Evolutionary conservation across 805 yeast genomes (phyloP), one percentile per base, ranked within the genome.

Genomic region (Yamadazyma sp.): DNA sequence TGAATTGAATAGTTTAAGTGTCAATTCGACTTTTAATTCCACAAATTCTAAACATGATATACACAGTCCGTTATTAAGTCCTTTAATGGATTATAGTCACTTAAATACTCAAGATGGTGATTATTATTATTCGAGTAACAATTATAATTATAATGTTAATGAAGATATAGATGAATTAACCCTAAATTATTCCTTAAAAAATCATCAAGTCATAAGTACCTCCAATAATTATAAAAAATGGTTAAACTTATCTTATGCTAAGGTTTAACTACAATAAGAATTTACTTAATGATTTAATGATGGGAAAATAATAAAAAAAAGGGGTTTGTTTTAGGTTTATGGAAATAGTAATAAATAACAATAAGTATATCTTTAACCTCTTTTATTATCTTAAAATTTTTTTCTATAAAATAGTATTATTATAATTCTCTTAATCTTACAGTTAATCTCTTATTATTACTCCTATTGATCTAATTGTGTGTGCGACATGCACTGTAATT

Each of bases 31-130:
- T n/a, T n/a, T n/a, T n/a, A 13, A 26, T 38, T 10, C 35, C 34
- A 10, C 13, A 35, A 23, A 55, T 50, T 31, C 49, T 45, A 6
- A 31, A 47, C 10, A 35, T 38, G 15, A 40, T 48, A 32, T 43
- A 15, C 23, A 36, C 15, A 31, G 36, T 18, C 72, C 72, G 4
- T 52, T 66, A 38, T 58, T 67, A 32, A 58, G 68, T 17, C 47
- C 47, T 13, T 33, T 23, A 11, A 21, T 15, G 15, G 10, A 27
- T 12, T 21, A 27, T 6, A 16, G 12, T 17, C 27, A 33, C 22
- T 25, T 18, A 23, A 26, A 18, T 21, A n/a, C n/a, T n/a, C n/a
- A n/a, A n/a, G n/a, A n/a, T n/a, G n/a, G n/a, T 15, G 20, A 13
- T 9, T 19, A 17, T 15, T 20, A 21, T 10, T 25, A 13, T 20